phyloP scores from a whole-genome alignment of 2,329 filamentous ascomycete genomes.

The Calonectria pseudoturangicola region DNA sequence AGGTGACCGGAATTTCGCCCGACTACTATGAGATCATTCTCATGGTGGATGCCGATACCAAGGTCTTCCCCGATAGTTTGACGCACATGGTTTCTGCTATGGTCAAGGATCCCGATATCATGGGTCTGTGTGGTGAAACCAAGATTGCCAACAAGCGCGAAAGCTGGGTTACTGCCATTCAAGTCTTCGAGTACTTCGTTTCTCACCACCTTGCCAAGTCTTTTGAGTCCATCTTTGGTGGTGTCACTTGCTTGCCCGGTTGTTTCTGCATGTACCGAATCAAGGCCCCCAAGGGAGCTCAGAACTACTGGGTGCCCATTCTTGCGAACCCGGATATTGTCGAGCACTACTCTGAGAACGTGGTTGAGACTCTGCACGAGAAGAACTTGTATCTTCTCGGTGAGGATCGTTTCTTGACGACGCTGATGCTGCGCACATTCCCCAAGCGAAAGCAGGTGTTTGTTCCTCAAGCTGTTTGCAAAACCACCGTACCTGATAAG shows the following conservation, averaged over 20 bases:
- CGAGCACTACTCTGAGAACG: conserved; percentile 99
- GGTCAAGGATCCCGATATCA: conserved; percentile 99
- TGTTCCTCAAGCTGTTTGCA: conserved; percentile 98
- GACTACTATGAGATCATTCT: conserved; percentile 98
- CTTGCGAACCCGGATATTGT: conserved; percentile 98
- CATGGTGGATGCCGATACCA: conserved; percentile 99
- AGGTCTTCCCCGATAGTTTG: conserved; percentile 97
- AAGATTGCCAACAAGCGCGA: conserved; percentile 99
- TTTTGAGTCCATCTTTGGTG: conserved; percentile 98
- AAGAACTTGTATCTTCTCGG: conserved; percentile 95
- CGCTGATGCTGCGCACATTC: conserved; percentile 98
- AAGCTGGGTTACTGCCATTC: conserved; percentile 97
- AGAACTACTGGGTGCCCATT: conserved; percentile 99
- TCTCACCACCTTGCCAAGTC: conserved; percentile 98
- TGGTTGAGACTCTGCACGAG: conserved; percentile 98
- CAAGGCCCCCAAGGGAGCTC: conserved; percentile 97
- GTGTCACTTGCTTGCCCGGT: conserved; percentile 97
- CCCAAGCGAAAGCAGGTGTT: conserved; percentile 99
- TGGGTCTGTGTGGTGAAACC: conserved; percentile 98
- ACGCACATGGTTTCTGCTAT: conserved; percentile 99
- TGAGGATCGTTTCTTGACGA: conserved; percentile 96
- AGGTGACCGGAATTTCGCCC: conserved; percentile 97
- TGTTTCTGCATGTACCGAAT: conserved; percentile 99
- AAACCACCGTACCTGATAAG: conserved; percentile 94
- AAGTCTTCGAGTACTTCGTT: conserved; percentile 99